phyloP scores from a whole-genome alignment of 495 filamentous ascomycete species.

The Penicillium maclennaniae region DNA sequence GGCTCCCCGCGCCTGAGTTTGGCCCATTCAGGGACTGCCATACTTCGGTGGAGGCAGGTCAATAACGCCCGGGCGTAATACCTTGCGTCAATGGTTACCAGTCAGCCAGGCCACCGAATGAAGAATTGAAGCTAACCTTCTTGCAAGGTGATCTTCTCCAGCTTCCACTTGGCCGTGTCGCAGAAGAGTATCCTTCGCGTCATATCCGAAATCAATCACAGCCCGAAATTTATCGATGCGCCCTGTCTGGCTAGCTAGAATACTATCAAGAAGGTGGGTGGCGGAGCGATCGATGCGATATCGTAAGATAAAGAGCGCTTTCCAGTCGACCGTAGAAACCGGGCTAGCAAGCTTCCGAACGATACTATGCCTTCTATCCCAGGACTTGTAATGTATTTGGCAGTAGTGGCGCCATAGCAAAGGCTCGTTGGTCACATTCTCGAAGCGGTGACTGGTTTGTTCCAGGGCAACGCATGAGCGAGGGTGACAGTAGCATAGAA shows the following conservation, averaged over 20 bases:
- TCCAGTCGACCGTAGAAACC: conserved; percentile 71
- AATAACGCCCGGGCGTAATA: conserved; percentile 72
- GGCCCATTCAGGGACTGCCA: conserved; percentile 74
- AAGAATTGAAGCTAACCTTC: conserved; percentile 53
- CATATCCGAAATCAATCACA: conserved; percentile 71
- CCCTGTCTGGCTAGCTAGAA: conserved; percentile 62
- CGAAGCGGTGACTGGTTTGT: conserved; percentile 59
- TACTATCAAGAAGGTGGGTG: conserved; percentile 59
- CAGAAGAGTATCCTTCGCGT: conserved; percentile 82
- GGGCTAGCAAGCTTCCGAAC: conserved; percentile 47
- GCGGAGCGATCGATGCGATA: conserved; percentile 51
- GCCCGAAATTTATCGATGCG: conserved; percentile 65
- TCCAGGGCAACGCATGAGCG: conserved; percentile 45
- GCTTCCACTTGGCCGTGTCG: conserved; percentile 56
- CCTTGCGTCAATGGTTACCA: conserved; percentile 37
- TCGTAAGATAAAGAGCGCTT: conserved; percentile 61
- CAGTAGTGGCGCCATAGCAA: conserved; percentile 81
- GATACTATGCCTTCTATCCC: conserved; percentile 66
- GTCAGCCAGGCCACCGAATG: conserved; percentile 2
- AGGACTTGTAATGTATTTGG: conserved; percentile 59
- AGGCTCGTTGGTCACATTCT: conserved; percentile 61
- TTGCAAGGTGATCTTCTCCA: conserved; percentile 74
- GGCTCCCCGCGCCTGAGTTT: conserved; percentile 48
- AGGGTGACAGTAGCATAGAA: conserved; percentile 60
- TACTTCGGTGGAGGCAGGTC: conserved; percentile 72